Percentiles rank a stretch among this genome's conserved stretches.
These are phyloP conservation scores for Puccinellia tenuiflora DNA, from an alignment of 176 grass and related monocot genomes.

Conservation along the genomic window DNA sequence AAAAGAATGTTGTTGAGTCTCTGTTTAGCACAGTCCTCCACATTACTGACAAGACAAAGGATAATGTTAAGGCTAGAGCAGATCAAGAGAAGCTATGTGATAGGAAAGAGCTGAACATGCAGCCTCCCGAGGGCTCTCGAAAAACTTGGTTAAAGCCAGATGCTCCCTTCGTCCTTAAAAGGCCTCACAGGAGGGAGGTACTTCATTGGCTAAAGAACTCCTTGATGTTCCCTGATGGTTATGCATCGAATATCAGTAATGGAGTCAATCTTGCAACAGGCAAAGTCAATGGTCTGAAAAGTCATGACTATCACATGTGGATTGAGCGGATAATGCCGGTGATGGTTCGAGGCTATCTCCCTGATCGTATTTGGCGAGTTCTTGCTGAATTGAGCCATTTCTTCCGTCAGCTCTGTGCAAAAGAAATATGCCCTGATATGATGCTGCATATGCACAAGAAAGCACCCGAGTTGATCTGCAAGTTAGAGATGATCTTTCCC, in stretches of 20 bases:
- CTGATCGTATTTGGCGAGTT: neutral
- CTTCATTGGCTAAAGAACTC: neutral
- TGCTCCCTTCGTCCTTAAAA: too few relatives aligned
- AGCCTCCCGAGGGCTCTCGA: too few relatives aligned
- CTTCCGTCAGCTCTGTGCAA: neutral
- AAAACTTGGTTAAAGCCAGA: too few relatives aligned
- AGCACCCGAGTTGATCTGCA: neutral
- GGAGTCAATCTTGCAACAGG: neutral
- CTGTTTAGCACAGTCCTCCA: too few relatives aligned
- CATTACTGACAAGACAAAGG: too few relatives aligned
- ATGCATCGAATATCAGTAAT: neutral
- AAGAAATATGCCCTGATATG: neutral
- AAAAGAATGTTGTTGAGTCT: too few relatives aligned
- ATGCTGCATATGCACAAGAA: neutral
- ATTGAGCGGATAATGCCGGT: neutral
- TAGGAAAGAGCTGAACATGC: too few relatives aligned
- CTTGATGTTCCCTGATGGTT: neutral
- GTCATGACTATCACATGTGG: slow-evolving; percentile 5
- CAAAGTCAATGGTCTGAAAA: neutral
- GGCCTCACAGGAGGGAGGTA: neutral
- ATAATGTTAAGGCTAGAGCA: too few relatives aligned
- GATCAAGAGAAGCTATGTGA: too few relatives aligned
- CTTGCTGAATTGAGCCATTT: neutral
- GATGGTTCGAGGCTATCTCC: neutral
- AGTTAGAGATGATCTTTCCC: neutral